phyloP scores from a whole-genome alignment of 768 basidiomycete species.

The Lentinula raphanica region DNA sequence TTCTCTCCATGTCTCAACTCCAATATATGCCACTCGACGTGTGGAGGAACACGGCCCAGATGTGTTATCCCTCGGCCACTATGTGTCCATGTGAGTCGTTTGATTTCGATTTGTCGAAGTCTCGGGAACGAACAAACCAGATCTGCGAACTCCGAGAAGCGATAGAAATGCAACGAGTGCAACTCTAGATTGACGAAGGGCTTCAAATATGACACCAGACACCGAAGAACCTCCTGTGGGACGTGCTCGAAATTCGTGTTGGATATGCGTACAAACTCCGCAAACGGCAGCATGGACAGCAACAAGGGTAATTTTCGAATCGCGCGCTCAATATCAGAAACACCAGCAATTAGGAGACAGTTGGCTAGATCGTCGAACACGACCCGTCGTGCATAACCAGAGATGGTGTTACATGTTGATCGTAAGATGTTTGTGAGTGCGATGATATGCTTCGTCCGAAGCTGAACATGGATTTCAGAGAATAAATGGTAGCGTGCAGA shows the following conservation, averaged over 20 bases:
- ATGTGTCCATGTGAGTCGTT: slow-evolving; percentile 5
- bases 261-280: background rate
- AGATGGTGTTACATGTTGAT: slow-evolving; percentile 9
- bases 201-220: background rate
- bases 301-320: slow-evolving; percentile 4
- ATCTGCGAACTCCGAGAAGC: slow-evolving; percentile 5
- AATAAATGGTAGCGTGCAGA: slow-evolving; percentile 9
- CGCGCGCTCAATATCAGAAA: background rate
- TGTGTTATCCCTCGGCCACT: background rate
- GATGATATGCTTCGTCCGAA: background rate
- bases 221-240: slow-evolving; percentile 3
- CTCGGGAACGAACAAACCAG: slow-evolving; percentile 1
- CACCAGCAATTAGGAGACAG: background rate
- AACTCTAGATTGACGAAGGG: background rate
- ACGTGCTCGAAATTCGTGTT: slow-evolving; percentile 10
- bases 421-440: background rate
- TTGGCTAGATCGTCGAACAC: slow-evolving; percentile 3
- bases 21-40: slow-evolving; percentile 5
- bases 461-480: background rate
- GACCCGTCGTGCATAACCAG: slow-evolving; percentile 3
- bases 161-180: slow-evolving; percentile 4
- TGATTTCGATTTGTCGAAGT: background rate
- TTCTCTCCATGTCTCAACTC: background rate
- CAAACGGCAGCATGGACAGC: background rate
- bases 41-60: background rate